phyloP scores from a whole-genome alignment of 352 stramenopile genomes.

The Pythium folliculosum region DNA sequence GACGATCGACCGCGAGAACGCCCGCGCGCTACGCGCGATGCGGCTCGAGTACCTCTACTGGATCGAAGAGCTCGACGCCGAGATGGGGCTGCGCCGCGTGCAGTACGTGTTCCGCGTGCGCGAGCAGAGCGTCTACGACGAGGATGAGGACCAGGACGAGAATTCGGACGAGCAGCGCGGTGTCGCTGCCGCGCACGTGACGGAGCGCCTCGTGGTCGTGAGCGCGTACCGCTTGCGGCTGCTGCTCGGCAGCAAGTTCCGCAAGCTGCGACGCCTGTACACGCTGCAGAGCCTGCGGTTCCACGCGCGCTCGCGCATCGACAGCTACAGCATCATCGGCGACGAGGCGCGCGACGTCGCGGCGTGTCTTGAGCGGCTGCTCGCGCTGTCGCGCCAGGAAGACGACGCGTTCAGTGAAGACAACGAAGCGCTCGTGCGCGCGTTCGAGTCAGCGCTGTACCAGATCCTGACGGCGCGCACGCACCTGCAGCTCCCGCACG shows the following conservation, averaged over 20 bases:
- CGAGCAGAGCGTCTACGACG: background rate
- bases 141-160: background rate
- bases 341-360: constrained; percentile 51
- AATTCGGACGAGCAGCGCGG: constrained; percentile 24
- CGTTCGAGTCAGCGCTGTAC: constrained; percentile 55
- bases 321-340: constrained; percentile 73
- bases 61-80: constrained; percentile 75
- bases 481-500: constrained; percentile 46
- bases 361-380: constrained; percentile 31
- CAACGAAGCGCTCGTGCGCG: constrained; percentile 31
- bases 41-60: constrained; percentile 60
- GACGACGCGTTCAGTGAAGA: constrained; percentile 22
- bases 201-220: constrained; percentile 46
- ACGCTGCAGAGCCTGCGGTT: constrained; percentile 45
- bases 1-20: constrained; percentile 50
- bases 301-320: constrained; percentile 68
- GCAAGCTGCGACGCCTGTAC: constrained; percentile 29
- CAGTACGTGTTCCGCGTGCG: constrained; percentile 58
- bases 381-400: constrained; percentile 29
- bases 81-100: constrained; percentile 56
- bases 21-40: constrained; percentile 42
- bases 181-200: constrained; percentile 9
- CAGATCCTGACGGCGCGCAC: constrained; percentile 53
- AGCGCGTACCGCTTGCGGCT: constrained; percentile 64
- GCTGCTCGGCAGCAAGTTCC: constrained; percentile 38